These are phyloP conservation scores for Wickerhamiella galacta DNA, from an alignment of 805 yeast genomes.

Conservation along the genomic window DNA sequence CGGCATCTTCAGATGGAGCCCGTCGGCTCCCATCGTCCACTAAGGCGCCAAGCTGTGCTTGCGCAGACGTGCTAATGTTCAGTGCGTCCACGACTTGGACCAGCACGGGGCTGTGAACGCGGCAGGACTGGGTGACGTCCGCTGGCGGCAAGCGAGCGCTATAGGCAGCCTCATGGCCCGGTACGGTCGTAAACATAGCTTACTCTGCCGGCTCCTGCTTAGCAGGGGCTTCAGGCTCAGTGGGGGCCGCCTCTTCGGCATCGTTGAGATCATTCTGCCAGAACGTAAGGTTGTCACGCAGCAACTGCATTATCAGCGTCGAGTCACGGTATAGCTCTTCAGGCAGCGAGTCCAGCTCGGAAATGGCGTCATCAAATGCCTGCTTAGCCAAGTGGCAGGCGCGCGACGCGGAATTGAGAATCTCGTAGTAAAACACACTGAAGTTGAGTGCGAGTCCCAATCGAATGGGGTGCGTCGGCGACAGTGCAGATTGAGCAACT, in stretches of 20 bases:
- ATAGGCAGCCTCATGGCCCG: too few species aligned
- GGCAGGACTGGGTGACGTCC: too few species aligned
- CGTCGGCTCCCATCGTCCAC: constrained; percentile 2
- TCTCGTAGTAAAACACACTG: constrained; percentile 96
- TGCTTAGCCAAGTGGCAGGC: constrained; percentile 98
- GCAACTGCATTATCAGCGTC: constrained; percentile 94
- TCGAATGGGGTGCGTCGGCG: constrained; percentile 98
- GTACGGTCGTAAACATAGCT: too few species aligned
- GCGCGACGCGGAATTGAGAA: constrained; percentile 93
- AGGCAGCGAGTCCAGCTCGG: constrained; percentile 91
- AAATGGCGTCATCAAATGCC: constrained; percentile 97
- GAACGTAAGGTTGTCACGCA: constrained; percentile 93
- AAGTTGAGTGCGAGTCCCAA: constrained; percentile 94
- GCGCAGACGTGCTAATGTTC: constrained; percentile 10
- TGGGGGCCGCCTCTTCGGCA: constrained; percentile 35
- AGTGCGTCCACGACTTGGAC: constrained; percentile 12
- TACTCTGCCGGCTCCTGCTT: constrained; percentile 17
- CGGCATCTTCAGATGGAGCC: constrained; percentile 2
- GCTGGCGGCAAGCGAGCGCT: too few species aligned
- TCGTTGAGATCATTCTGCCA: constrained; percentile 94
- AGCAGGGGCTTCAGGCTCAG: constrained; percentile 20
- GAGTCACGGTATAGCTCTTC: constrained; percentile 98
- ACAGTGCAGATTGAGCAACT: constrained; percentile 89
- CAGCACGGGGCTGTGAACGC: constrained; percentile 7
- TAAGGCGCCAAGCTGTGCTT: constrained; percentile 3